Evolutionary conservation across 352 stramenopile genomes (phyloP).

Genomic region (Pythium aquatile): DNA sequence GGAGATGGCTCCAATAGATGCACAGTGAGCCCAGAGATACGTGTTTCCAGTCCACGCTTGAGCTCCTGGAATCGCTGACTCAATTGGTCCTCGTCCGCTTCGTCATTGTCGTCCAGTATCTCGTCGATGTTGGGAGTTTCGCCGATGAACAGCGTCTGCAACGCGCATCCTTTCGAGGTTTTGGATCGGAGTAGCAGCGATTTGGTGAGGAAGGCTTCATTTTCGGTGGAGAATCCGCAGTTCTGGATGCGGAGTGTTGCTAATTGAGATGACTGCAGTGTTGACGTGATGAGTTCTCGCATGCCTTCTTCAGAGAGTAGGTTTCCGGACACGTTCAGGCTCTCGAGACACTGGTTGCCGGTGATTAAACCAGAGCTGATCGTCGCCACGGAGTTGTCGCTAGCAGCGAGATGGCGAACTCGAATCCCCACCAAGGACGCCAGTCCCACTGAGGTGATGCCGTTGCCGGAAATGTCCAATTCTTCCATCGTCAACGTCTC

Average conservation of each 20-base stretch:
- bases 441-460: constrained; percentile 39
- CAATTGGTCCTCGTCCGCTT: background rate
- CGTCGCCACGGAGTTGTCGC: constrained; percentile 38
- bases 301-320: constrained; percentile 35
- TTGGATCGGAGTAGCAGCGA: constrained; percentile 11
- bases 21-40: constrained; percentile 4
- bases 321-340: constrained; percentile 37
- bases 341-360: constrained; percentile 27
- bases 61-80: constrained; percentile 7
- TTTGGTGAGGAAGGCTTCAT: constrained; percentile 16
- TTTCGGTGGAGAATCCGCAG: constrained; percentile 30
- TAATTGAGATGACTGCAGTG: constrained; percentile 14
- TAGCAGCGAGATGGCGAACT: constrained; percentile 25
- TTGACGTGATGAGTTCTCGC: constrained; percentile 30
- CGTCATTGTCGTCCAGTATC: constrained; percentile 18
- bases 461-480: constrained; percentile 47
- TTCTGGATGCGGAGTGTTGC: constrained; percentile 33
- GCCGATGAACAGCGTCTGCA: constrained; percentile 14
- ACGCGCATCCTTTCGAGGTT: constrained; percentile 2
- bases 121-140: constrained; percentile 16
- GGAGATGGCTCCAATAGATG: constrained; percentile 8
- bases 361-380: constrained; percentile 29
- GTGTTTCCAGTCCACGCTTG: constrained; percentile 14
- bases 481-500: constrained; percentile 31
- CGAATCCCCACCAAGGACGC: constrained; percentile 28